phyloP scores from a whole-genome alignment of 306 rosid species.

The Coriaria nepalensis region DNA sequence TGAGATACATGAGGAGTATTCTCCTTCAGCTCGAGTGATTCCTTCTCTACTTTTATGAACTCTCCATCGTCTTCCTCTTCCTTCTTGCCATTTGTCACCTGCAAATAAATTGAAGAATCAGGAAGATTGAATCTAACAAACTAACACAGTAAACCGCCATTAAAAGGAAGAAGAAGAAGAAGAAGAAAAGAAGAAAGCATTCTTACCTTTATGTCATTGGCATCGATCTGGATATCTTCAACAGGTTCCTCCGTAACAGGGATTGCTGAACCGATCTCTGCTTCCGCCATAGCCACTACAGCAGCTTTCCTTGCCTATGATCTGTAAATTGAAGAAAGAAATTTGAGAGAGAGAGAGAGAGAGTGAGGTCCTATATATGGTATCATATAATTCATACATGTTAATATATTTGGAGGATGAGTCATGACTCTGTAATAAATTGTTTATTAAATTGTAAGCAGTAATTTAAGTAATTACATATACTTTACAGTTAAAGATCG shows the following conservation, averaged over 20 bases:
- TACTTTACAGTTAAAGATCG: too few species aligned
- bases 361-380: too few species aligned
- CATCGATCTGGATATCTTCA: slow-evolving; percentile 29
- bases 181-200: background rate
- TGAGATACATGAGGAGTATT: slow-evolving; percentile 6
- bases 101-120: slow-evolving; percentile 6
- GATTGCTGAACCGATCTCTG: slow-evolving; percentile 35
- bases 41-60: slow-evolving; percentile 90
- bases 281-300: slow-evolving; percentile 39
- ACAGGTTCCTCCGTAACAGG: slow-evolving; percentile 36
- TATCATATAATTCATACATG: too few species aligned
- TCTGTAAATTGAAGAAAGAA: background rate
- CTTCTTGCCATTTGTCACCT: slow-evolving; percentile 53
- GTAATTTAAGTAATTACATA: too few species aligned
- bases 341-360: too few species aligned
- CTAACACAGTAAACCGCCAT: background rate
- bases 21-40: slow-evolving; percentile 37
- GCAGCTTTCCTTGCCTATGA: slow-evolving; percentile 7
- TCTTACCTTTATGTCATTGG: slow-evolving; percentile 7
- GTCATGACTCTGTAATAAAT: too few species aligned
- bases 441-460: too few species aligned
- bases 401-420: too few species aligned
- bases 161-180: background rate
- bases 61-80: slow-evolving; percentile 87
- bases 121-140: background rate